Conservation (phyloP, 2,329 filamentous ascomycete species). For the Microdochium paspali region DNA sequence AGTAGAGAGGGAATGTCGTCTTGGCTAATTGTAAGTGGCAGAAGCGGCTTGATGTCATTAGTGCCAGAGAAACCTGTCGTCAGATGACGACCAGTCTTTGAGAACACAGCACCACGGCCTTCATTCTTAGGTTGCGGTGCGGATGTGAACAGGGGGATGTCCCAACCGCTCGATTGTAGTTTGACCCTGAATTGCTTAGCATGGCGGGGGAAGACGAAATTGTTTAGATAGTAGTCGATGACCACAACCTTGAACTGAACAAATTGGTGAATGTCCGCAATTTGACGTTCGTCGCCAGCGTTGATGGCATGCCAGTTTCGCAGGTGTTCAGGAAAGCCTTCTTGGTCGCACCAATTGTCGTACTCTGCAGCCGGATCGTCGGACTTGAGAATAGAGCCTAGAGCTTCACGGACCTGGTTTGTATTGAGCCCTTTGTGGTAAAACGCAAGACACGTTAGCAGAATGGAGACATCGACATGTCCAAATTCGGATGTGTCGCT, state of each 20-base stretch:
- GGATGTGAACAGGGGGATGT: slow-evolving; percentile 40
- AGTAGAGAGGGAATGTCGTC: slow-evolving; percentile 44
- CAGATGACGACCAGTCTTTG: slow-evolving; percentile 12
- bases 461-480: slow-evolving; percentile 48
- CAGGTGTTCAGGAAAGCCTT: slow-evolving; percentile 32
- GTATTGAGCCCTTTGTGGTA: slow-evolving; percentile 51
- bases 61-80: slow-evolving; percentile 66
- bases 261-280: slow-evolving; percentile 37
- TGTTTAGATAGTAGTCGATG: slow-evolving; percentile 52
- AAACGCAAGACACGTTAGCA: slow-evolving; percentile 56
- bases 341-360: slow-evolving; percentile 33
- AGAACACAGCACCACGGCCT: slow-evolving; percentile 3
- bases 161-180: slow-evolving; percentile 58
- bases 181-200: slow-evolving; percentile 57
- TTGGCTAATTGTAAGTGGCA: slow-evolving; percentile 54
- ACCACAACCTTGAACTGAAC: slow-evolving; percentile 38
- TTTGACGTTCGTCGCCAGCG: slow-evolving; percentile 42
- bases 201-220: slow-evolving; percentile 55
- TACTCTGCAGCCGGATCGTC: slow-evolving; percentile 50
- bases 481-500: slow-evolving; percentile 55
- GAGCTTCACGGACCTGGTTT: slow-evolving; percentile 35
- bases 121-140: slow-evolving; percentile 5
- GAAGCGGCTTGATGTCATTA: slow-evolving; percentile 50
- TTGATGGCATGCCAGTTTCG: slow-evolving; percentile 49
- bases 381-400: slow-evolving; percentile 41